A percentile compares a stretch with the other conserved stretches of the same genome.
Evolutionary conservation across 768 basidiomycete genomes (phyloP).

Genomic region (Boletus rex-veris): DNA sequence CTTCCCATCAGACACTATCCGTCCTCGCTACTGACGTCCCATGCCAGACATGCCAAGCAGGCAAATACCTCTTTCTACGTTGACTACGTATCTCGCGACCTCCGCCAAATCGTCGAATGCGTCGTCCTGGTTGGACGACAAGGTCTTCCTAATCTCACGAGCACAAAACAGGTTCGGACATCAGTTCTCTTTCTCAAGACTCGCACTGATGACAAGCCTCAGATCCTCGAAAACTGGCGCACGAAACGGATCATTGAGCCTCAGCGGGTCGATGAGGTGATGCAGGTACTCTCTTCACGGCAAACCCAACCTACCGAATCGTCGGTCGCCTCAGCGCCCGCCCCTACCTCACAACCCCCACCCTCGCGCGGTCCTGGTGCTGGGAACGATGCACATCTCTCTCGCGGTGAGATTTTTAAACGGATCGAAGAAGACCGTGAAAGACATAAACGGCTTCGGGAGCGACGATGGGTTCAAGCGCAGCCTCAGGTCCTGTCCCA

Average conservation of each 20-base stretch:
- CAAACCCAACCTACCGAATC: slow-evolving; percentile 23
- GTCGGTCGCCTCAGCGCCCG: slow-evolving; percentile 16
- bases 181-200: no score
- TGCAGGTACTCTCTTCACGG: slow-evolving; percentile 52
- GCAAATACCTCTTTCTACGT: slow-evolving; percentile 59
- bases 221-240: slow-evolving; percentile 90
- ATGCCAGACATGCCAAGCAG: slow-evolving; percentile 32
- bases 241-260: slow-evolving; percentile 81
- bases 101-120: slow-evolving; percentile 70
- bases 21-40: not conserved
- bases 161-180: slow-evolving; percentile 72
- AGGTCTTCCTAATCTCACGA: slow-evolving; percentile 83
- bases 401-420: slow-evolving; percentile 69
- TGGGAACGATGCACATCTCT: slow-evolving; percentile 33
- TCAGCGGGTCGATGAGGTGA: slow-evolving; percentile 67
- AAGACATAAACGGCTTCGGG: slow-evolving; percentile 60
- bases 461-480: slow-evolving; percentile 4
- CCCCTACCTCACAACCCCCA: slow-evolving; percentile 19
- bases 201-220: no score
- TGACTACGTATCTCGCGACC: slow-evolving; percentile 72
- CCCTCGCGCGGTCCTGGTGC: not conserved
- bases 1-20: not conserved
- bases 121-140: slow-evolving; percentile 90
- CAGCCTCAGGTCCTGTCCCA: not conserved
- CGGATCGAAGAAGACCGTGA: slow-evolving; percentile 92